phyloP scores from a whole-genome alignment of 2,329 filamentous ascomycete species.

The Hypoxylon sp. region DNA sequence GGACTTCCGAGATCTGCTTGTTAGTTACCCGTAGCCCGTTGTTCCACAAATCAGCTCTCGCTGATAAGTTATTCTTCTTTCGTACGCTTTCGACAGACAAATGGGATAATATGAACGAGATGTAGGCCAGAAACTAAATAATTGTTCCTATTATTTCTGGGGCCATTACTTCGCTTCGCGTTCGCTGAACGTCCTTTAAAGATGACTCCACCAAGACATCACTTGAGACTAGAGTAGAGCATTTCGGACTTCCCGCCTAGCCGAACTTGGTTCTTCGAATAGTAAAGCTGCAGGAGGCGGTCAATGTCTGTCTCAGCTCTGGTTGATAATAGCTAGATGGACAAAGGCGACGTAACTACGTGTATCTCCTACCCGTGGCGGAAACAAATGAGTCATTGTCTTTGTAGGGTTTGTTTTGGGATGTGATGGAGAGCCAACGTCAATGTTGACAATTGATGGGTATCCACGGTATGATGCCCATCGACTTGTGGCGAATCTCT shows the following conservation, averaged over 20 bases:
- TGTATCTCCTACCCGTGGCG: background rate
- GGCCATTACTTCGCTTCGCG: background rate
- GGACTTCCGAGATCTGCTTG: background rate
- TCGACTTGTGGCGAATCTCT: slow-evolving; percentile 3
- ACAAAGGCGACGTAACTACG: slow-evolving; percentile 21
- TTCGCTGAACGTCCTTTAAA: background rate
- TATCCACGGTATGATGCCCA: slow-evolving; percentile 14
- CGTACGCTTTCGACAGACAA: background rate
- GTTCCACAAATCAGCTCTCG: background rate
- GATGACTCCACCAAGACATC: slow-evolving; percentile 13
- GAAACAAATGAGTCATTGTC: background rate
- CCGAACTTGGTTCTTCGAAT: slow-evolving; percentile 3
- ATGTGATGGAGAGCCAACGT: background rate
- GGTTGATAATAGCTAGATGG: slow-evolving; percentile 1
- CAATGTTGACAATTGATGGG: background rate
- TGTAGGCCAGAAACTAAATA: background rate
- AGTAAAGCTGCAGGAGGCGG: slow-evolving; percentile 9
- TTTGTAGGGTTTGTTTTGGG: slow-evolving; percentile 9
- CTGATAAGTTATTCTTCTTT: background rate
- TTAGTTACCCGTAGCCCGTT: background rate
- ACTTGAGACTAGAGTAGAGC: background rate
- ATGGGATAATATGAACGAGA: background rate
- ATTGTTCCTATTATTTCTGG: background rate
- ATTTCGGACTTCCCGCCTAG: slow-evolving; percentile 11
- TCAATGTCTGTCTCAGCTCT: slow-evolving; percentile 2